phyloP scores from a whole-genome alignment of 1,284 basidiomycete species.

The Phylloboletellus chloephorus region DNA sequence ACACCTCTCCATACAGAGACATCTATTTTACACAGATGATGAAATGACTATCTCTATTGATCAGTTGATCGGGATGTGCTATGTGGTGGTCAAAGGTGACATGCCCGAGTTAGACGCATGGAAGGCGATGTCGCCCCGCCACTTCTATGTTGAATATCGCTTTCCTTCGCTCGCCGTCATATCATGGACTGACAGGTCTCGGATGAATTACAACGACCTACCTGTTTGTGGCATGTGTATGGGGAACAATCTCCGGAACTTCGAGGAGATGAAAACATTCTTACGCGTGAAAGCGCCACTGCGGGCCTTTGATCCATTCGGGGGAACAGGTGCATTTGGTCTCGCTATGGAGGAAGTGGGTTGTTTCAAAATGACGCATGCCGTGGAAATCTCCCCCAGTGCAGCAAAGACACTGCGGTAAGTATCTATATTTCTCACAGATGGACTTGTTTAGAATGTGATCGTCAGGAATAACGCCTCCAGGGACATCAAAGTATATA shows the following conservation, averaged over 20 bases:
- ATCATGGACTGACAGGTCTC: constrained; percentile 36
- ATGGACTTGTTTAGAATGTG: constrained; percentile 4
- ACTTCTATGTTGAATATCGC: constrained; percentile 51
- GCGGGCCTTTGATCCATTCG: constrained; percentile 57
- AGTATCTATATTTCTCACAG: constrained; percentile 18
- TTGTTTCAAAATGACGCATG: constrained; percentile 54
- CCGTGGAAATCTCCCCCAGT: constrained; percentile 64
- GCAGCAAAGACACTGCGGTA: constrained; percentile 61
- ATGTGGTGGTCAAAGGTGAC: constrained; percentile 38
- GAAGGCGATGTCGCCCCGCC: constrained; percentile 46
- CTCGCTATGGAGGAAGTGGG: constrained; percentile 48
- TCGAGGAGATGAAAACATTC: constrained; percentile 31
- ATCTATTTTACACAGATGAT: constrained; percentile 41
- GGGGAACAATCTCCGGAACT: constrained; percentile 30
- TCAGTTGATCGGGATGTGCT: constrained; percentile 44
- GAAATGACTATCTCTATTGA: constrained; percentile 30
- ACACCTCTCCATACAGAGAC: constrained; percentile 20
- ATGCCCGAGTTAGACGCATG: constrained; percentile 40
- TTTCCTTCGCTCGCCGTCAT: constrained; percentile 40
- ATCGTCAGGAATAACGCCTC: constrained; percentile 42
- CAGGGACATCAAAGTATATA: constrained; percentile 41
- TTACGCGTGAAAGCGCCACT: constrained; percentile 33
- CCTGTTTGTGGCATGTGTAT: constrained; percentile 45
- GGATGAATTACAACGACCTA: constrained; percentile 34
- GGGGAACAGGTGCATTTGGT: constrained; percentile 60